Evolutionary conservation across 805 yeast genomes (phyloP), one percentile per base, ranked within the genome.

Genomic region (Kodamaea fukazawae): DNA sequence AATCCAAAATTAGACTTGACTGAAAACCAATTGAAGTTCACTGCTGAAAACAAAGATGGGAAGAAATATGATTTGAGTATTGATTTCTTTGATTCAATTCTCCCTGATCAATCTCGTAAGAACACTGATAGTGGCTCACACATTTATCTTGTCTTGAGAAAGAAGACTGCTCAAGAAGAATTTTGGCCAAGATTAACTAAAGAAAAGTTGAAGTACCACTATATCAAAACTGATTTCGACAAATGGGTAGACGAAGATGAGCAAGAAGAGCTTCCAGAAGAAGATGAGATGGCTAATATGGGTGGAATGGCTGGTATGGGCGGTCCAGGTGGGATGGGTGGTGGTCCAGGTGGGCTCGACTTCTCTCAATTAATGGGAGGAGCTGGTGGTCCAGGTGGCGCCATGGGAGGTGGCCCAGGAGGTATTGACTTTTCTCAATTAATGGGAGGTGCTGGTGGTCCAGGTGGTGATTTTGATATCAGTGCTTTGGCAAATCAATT

Each of bases 191-290:
- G 98, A 58, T 75, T 91, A 60, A 84, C 90, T 41, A 90, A 89
- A 67, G 90, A 85, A 54, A 87, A 89, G 70, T 73, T 76, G 56
- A 88, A 82, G 60, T 77, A 75, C 46, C 87, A 81, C 49, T 86
- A 77, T 65, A 78, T 91, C 60, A 86, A 86, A 72, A 91, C 99
- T 10, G 98, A 91, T 59, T 91, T 91, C 58, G 96, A 90, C 70
- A 86, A 83, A 64, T 91, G 99, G 99, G 96, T 86, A 29, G 99
- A 91, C 59, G 98, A 91, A 70, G 99, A 91, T 59, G 99, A 91
- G 67, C 99, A 91, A 67, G 89, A 87, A 29, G 90, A 81, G 43
- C 70, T 63, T 37, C 72, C 70, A 8, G 83, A 73, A 30, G 74
- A 65, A 16, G 78, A 60, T 14, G 65, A 58, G 33, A 47, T 63